phyloP scores from a whole-genome alignment of 345 rosid genomes.

The Sonneratia caseolaris region DNA sequence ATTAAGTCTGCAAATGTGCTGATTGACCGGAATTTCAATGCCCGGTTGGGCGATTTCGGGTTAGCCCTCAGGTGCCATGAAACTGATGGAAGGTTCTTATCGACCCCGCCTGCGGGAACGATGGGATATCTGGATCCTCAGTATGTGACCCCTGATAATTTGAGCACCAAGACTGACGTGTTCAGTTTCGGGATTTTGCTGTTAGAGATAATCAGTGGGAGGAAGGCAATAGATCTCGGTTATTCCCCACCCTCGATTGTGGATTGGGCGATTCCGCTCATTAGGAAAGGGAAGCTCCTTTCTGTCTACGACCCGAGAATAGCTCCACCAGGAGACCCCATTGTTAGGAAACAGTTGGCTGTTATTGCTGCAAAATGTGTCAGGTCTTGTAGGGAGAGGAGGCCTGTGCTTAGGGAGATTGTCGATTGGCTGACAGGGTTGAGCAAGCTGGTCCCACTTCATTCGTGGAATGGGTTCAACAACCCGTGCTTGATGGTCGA shows the following conservation, averaged over 20 bases:
- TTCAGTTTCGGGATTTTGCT: constrained; percentile 96
- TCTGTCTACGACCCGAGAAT: constrained; percentile 72
- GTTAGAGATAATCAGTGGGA: constrained; percentile 89
- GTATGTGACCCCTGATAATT: constrained; percentile 89
- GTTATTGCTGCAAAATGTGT: constrained; percentile 86
- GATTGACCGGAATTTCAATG: constrained; percentile 79
- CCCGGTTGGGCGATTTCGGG: constrained; percentile 93
- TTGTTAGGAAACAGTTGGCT: constrained; percentile 72
- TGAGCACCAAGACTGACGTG: constrained; percentile 92
- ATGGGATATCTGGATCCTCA: constrained; percentile 95
- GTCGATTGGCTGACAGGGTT: constrained; percentile 67
- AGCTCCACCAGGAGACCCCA: constrained; percentile 50
- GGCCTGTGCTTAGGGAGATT: constrained; percentile 83
- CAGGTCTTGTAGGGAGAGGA: constrained; percentile 90
- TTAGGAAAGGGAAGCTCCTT: constrained; percentile 76
- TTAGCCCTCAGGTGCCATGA: constrained; percentile 75
- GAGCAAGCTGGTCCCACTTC: constrained; percentile 66
- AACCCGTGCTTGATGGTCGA: constrained; percentile 99
- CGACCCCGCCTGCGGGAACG: constrained; percentile 98
- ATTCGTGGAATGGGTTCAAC: constrained; percentile 83
- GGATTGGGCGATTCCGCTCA: constrained; percentile 92
- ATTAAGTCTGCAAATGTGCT: constrained; percentile 94
- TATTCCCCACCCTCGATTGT: constrained; percentile 89
- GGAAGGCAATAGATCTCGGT: constrained; percentile 86
- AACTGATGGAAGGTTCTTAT: constrained; percentile 61